Conservation (phyloP, 768 basidiomycete genomes). For the Cubamyces lactineus region DNA sequence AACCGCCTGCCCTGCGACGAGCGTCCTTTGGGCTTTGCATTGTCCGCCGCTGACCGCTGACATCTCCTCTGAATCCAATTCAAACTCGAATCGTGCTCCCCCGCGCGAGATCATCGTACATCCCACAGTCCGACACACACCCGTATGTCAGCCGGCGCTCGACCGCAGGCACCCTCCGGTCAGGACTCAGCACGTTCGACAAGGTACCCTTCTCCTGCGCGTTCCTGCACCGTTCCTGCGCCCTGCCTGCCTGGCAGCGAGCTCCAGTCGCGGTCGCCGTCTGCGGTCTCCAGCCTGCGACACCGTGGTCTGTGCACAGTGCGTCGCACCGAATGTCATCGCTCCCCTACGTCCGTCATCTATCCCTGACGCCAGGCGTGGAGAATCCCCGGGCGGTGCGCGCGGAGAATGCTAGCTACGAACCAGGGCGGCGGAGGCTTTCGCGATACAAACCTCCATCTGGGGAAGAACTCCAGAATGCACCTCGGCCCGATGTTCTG, state of each 20-base stretch:
- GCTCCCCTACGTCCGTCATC: background rate
- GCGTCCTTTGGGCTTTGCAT: background rate
- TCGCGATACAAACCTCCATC: background rate
- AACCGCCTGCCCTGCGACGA: background rate
- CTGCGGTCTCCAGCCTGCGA: background rate
- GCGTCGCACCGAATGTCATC: background rate
- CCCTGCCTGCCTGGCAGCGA: background rate
- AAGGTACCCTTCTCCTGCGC: background rate
- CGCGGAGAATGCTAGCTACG: background rate
- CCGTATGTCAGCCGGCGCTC: background rate
- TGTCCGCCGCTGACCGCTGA: background rate
- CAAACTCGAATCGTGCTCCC: background rate
- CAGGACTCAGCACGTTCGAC: background rate
- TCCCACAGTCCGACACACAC: background rate
- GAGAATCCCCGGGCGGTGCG: slow-evolving; percentile 11
- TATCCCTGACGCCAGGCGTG: background rate
- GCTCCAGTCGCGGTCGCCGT: background rate
- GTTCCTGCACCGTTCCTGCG: background rate
- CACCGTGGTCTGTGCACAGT: background rate
- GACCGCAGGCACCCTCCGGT: background rate
- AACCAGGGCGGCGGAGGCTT: slow-evolving; percentile 5
- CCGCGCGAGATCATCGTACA: background rate
- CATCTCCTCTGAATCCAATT: too few species aligned
- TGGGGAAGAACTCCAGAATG: slow-evolving; percentile 14
- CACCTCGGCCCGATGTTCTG: slow-evolving; percentile 19